phyloP scores from a whole-genome alignment of 306 rosid species.

The Prinsepia uniflora region DNA sequence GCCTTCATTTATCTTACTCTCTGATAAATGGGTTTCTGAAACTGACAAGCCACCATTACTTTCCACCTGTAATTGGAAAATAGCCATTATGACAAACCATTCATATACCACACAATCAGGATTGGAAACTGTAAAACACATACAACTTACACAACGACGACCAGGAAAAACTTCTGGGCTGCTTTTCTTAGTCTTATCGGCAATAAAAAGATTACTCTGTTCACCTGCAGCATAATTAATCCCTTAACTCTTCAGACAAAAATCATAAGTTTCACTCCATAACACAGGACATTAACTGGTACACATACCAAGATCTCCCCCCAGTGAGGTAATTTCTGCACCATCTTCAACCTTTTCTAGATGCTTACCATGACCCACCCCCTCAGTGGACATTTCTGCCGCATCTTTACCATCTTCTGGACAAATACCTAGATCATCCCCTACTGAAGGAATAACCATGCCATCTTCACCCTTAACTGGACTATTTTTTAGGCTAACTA shows the following conservation, averaged over 20 bases:
- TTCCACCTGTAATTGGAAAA: constrained; percentile 50
- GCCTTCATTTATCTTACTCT: constrained; percentile 34
- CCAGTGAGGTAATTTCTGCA: constrained; percentile 19
- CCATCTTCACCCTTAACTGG: constrained; percentile 26
- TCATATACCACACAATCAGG: constrained; percentile 37
- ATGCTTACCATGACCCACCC: constrained; percentile 34
- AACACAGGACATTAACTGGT: constrained; percentile 27
- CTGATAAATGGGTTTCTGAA: constrained; percentile 35
- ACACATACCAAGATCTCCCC: constrained; percentile 32
- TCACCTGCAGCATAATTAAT: constrained; percentile 44
- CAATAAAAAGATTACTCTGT: constrained; percentile 27
- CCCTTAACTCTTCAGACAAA: constrained; percentile 30
- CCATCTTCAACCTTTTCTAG: constrained; percentile 28
- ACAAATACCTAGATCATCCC: constrained; percentile 10
- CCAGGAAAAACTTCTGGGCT: constrained; percentile 40
- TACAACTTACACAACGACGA: constrained; percentile 99
- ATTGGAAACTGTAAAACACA: constrained; percentile 64
- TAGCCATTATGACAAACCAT: constrained; percentile 45
- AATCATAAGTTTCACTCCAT: constrained; percentile 19
- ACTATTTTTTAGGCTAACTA: constrained; percentile 39
- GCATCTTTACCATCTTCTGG: constrained; percentile 32
- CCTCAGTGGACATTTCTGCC: constrained; percentile 18
- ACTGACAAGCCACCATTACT: constrained; percentile 41
- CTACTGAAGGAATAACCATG: constrained; percentile 14
- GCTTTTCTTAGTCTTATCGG: constrained; percentile 30